Percentiles rank a stretch among this genome's conserved stretches.
Conservation (phyloP, 495 filamentous ascomycete genomes). For the Penicillium canariense region DNA sequence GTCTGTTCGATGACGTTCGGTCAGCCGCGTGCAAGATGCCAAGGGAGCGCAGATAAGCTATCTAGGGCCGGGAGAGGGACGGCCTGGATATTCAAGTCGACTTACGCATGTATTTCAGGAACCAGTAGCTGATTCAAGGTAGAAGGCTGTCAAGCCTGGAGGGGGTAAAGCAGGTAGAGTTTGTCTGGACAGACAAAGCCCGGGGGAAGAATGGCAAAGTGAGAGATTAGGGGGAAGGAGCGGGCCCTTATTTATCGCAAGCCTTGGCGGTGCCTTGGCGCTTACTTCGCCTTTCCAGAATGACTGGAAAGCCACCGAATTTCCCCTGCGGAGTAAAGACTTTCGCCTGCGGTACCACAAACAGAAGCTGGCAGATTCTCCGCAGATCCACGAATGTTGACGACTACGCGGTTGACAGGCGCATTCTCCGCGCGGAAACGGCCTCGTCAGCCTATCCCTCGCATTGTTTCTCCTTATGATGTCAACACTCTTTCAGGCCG, state of each 20-base stretch:
- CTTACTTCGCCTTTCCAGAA: not conserved
- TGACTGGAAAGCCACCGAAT: not conserved
- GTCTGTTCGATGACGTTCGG: slow-evolving; percentile 33
- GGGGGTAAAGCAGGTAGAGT: not conserved
- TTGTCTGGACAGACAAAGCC: slow-evolving; percentile 3
- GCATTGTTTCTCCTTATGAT: not conserved
- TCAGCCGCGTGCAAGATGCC: not conserved
- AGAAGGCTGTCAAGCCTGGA: slow-evolving; percentile 12
- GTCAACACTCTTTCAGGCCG: not conserved
- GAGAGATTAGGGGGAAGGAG: slow-evolving; percentile 9
- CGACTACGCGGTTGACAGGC: slow-evolving; percentile 1
- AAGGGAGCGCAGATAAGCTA: too few relatives aligned
- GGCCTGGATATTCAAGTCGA: not conserved
- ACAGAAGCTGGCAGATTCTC: not conserved
- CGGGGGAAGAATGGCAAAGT: not conserved
- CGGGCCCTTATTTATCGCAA: slow-evolving; percentile 16
- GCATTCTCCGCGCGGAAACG: slow-evolving; percentile 4
- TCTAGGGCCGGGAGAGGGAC: not conserved
- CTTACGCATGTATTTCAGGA: slow-evolving; percentile 47
- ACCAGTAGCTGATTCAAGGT: slow-evolving; percentile 22
- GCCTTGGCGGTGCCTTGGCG: slow-evolving; percentile 13
- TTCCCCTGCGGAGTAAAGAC: not conserved
- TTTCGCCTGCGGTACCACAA: not conserved
- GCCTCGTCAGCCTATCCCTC: slow-evolving; percentile 11
- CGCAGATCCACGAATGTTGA: slow-evolving; percentile 16